These are phyloP conservation scores for Psidium friedrichsthalianum DNA, from an alignment of 345 rosid genomes.

Conservation along the genomic window DNA sequence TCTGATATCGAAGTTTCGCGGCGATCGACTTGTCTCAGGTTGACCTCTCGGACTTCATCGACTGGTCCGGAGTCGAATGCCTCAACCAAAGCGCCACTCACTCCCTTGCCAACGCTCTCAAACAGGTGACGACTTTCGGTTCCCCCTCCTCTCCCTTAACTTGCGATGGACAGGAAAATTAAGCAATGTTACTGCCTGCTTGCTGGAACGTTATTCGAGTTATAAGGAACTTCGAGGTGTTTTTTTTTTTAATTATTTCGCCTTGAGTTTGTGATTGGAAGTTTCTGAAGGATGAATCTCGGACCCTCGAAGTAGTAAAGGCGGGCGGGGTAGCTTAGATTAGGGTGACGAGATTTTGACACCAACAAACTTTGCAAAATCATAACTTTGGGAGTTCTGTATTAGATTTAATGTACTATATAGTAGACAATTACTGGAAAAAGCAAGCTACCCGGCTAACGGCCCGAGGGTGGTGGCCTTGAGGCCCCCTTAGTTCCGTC, in stretches of 20 bases:
- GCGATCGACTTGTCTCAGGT: slow-evolving; percentile 29
- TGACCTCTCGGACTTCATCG: slow-evolving; percentile 78
- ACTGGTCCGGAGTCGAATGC: slow-evolving; percentile 96
- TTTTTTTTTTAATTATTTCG: not conserved
- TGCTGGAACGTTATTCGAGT: too few species aligned
- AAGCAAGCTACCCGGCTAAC: not conserved
- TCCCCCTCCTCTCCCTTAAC: not conserved
- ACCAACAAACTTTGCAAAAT: not conserved
- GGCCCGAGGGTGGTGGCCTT: not conserved
- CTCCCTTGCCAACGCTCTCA: slow-evolving; percentile 72
- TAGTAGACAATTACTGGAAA: not conserved
- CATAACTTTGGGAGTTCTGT: not conserved
- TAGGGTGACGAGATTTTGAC: not conserved
- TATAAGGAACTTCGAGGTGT: not conserved
- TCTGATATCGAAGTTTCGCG: not conserved
- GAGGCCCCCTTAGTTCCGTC: not conserved
- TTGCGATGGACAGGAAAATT: not conserved
- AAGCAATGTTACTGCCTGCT: too few species aligned
- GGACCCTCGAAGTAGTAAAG: not conserved
- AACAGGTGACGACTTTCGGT: slow-evolving; percentile 42
- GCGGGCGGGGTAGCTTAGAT: not conserved
- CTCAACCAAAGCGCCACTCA: slow-evolving; percentile 70
- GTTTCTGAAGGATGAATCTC: not conserved
- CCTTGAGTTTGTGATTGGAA: not conserved
- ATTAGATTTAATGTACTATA: not conserved